Percentiles rank a stretch among this genome's conserved stretches.
Conservation (phyloP, 768 basidiomycete genomes). For the Leccinum obscurum region DNA sequence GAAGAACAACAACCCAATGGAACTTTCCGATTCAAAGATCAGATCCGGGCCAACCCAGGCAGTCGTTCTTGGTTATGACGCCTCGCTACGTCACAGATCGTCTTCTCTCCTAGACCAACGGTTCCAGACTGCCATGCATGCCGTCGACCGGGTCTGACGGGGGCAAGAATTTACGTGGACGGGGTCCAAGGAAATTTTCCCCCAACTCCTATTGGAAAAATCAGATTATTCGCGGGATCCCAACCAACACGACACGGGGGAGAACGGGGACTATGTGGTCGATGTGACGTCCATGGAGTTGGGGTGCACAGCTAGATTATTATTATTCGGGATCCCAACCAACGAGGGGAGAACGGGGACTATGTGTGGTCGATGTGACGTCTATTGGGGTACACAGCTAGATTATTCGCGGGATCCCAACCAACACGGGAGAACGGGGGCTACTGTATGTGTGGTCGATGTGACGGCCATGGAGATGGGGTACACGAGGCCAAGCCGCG, state of each 20-base stretch:
- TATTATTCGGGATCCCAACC: no score
- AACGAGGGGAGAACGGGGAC: no score
- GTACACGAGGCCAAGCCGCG: background rate
- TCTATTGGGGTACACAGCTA: no score
- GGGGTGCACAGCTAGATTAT: no score
- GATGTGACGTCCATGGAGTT: no score
- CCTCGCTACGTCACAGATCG: background rate
- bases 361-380: no score
- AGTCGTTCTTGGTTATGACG: background rate
- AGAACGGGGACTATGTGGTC: no score
- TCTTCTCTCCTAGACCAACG: background rate
- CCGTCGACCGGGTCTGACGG: background rate
- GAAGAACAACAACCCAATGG: background rate
- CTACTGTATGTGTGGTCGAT: background rate
- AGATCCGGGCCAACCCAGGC: background rate
- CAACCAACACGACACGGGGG: no score
- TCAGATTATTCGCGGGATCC: no score
- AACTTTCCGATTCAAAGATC: background rate
- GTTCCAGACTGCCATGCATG: background rate
- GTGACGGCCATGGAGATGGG: background rate
- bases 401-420: background rate
- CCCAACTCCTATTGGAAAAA: no score
- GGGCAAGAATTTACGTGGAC: background rate
- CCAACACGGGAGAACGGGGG: background rate
- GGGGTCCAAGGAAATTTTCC: background rate